Evolutionary conservation across 352 stramenopile genomes (phyloP), one percentile per base, ranked within the genome.

Genomic region (Albugo candida): DNA sequence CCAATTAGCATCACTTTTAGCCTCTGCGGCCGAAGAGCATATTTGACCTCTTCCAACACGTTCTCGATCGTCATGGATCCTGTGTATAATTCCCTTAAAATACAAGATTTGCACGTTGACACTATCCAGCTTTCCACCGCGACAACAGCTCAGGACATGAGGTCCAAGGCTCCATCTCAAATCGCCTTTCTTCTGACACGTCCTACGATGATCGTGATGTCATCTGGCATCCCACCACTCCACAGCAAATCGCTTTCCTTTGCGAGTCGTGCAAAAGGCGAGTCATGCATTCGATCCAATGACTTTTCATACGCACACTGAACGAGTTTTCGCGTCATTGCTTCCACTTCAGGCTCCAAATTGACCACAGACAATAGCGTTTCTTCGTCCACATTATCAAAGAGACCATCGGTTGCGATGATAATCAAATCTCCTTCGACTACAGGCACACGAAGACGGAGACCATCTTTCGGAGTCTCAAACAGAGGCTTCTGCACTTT

Each of bases 231-330:
- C 17, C 87, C 93, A 49, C 93, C 93, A 19, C 70, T 69, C 91
- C 92, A 98, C 63, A 97, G 81, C 27, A 97, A 94, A 60, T 98
- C 93, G 70, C 97, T 97, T 42, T 98, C 93, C 59, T 98, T 98
- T 8, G 93, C 93, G 36, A 98, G 66, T 3, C 96, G 70, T 12
- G 93, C 92, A 73, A 98, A 98, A 5, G 93, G 93, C 45, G 85
- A 97, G 72, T 98, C 93, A 5, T 75, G 64, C 11, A 54, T 65
- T 5, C 65, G 67, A 59, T 97, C 86, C 5, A 97, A 64, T 51
- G 83, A 96, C 49, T 94, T 69, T 16, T 97, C 86, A 51, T 93
- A 81, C 11, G 91, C 91, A 47, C 81, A 87, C 44, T 74, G 49
- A 27, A 82, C 83, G 11, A 96, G 61, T 35, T 67, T 67, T 36